A percentile compares a stretch with the other conserved stretches of the same genome.
Evolutionary conservation across 2,329 filamentous ascomycete genomes (phyloP).

Genomic region (Colletotrichum somersetense): DNA sequence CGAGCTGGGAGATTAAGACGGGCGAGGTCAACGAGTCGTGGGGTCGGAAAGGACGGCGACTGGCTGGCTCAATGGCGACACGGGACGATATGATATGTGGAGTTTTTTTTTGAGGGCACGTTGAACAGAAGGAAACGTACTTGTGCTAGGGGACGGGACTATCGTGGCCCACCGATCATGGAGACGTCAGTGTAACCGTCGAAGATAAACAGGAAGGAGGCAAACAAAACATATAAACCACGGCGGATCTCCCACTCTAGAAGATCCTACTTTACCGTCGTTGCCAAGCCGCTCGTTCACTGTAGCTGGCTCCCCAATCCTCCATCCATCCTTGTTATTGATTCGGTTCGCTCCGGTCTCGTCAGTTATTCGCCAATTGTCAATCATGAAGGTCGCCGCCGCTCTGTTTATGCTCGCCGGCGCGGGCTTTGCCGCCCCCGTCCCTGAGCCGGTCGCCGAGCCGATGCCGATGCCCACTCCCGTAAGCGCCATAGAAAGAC

Average conservation of each 20-base stretch:
- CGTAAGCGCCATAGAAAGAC: slow-evolving; percentile 37
- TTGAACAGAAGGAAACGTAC: slow-evolving; percentile 22
- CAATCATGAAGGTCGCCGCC: slow-evolving; percentile 43
- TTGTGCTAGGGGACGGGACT: slow-evolving; percentile 3
- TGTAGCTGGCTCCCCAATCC: slow-evolving; percentile 1
- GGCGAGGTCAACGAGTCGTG: slow-evolving; percentile 31
- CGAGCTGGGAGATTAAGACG: slow-evolving; percentile 35
- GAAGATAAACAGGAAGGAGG: slow-evolving; percentile 28
- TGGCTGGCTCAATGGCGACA: slow-evolving; percentile 26
- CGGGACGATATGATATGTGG: slow-evolving; percentile 9
- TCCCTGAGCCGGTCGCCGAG: slow-evolving; percentile 32
- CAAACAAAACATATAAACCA: slow-evolving; percentile 31
- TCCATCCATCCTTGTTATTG: slow-evolving; percentile 17
- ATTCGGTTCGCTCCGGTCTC: background rate
- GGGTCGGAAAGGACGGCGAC: slow-evolving; percentile 25
- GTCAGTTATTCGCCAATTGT: background rate
- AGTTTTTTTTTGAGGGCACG: background rate
- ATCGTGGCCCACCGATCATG: slow-evolving; percentile 30
- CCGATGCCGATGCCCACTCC: slow-evolving; percentile 45
- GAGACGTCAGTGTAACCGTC: background rate
- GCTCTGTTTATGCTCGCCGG: slow-evolving; percentile 43
- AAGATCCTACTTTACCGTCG: slow-evolving; percentile 15
- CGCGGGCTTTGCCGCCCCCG: slow-evolving; percentile 44
- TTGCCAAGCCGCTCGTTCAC: slow-evolving; percentile 34
- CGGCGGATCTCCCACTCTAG: slow-evolving; percentile 33